Conservation (phyloP, 805 yeast species). For the Huiozyma naganishii region DNA sequence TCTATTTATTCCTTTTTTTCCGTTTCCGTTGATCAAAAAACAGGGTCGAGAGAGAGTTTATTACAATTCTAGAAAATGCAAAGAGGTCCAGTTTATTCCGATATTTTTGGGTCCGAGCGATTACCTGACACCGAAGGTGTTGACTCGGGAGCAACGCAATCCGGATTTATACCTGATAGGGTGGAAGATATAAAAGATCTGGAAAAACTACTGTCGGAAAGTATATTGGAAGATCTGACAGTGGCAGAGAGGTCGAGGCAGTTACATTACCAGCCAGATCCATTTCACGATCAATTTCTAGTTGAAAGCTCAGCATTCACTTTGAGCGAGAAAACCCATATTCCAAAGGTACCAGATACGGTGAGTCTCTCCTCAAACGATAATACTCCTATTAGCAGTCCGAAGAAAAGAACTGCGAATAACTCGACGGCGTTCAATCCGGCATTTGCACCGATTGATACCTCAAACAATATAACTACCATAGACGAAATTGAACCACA, state of each 20-base stretch:
- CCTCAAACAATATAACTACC: background rate
- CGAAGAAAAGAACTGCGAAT: conserved; percentile 7
- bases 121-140: conserved; percentile 10
- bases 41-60: too few species aligned
- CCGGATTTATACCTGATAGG: conserved; percentile 9
- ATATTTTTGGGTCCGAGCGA: conserved; percentile 22
- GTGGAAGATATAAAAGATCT: conserved; percentile 17
- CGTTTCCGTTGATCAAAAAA: too few species aligned
- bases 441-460: background rate
- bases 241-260: background rate
- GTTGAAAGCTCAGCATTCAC: background rate
- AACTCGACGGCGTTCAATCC: too few species aligned
- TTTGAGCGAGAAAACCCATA: conserved; percentile 13
- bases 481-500: background rate
- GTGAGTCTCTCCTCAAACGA: conserved; percentile 22
- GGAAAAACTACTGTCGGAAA: conserved; percentile 11
- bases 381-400: conserved; percentile 16
- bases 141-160: conserved; percentile 1
- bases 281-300: background rate
- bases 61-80: too few species aligned
- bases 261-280: background rate
- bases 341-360: conserved; percentile 23
- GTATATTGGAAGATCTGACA: conserved; percentile 12
- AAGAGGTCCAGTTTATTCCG: conserved; percentile 1
- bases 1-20: too few species aligned